Percentiles rank a stretch among this genome's conserved stretches.
Evolutionary conservation across 495 filamentous ascomycete species (phyloP).

Genomic region (Podospora comata): DNA sequence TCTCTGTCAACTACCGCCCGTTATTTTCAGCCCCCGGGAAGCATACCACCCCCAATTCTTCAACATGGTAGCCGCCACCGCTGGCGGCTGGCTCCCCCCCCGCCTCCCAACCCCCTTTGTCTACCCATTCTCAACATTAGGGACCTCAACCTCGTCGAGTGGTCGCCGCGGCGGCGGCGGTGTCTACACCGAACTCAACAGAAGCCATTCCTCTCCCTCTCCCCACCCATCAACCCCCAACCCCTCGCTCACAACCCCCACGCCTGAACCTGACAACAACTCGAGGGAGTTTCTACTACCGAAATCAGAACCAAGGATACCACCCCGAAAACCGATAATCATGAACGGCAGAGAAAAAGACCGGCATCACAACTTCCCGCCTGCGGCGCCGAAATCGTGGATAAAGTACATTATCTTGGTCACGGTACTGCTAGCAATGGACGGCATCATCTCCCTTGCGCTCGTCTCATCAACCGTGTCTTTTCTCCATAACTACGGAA

Average conservation of each 20-base stretch:
- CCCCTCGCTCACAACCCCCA: background rate
- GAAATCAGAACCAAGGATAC: background rate
- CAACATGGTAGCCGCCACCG: background rate
- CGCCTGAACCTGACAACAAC: background rate
- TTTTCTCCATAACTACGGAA: slow-evolving; percentile 43
- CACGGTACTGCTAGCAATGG: slow-evolving; percentile 37
- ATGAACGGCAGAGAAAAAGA: background rate
- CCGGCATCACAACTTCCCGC: background rate
- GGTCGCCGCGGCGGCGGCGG: background rate
- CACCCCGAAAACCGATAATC: background rate
- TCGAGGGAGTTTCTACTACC: background rate
- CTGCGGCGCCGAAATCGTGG: slow-evolving; percentile 1
- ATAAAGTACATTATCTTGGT: slow-evolving; percentile 9
- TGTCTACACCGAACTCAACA: background rate
- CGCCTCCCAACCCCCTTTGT: background rate
- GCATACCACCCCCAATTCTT: too few species aligned
- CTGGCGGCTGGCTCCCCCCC: background rate
- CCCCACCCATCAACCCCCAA: background rate
- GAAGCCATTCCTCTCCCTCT: background rate
- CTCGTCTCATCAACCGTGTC: slow-evolving; percentile 50
- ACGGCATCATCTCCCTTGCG: slow-evolving; percentile 43
- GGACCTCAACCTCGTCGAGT: background rate
- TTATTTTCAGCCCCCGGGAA: background rate
- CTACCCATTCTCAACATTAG: background rate
- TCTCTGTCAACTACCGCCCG: background rate